Base-by-base conservation (phyloP, 75 land plant species). In the Pinus taeda region DNA sequence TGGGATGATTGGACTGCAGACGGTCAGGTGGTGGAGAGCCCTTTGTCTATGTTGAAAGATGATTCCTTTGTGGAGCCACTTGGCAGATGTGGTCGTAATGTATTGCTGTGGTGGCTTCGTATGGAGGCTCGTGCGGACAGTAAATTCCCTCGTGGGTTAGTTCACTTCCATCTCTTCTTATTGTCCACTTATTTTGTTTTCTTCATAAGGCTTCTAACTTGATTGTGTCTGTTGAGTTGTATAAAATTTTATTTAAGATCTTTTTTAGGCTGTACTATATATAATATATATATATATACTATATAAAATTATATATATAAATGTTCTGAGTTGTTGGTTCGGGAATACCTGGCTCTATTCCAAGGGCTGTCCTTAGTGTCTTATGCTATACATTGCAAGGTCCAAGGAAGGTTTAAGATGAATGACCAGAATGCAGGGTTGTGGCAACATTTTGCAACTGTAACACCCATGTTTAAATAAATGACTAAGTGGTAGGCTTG, bases 71-170 rank as follows among this genome's bases (percentile, higher is more conserved):
- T 94, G 14, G 93, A 94, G 82, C 90, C 95, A 18, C 87, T 96
- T 57, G 98, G 98, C 21, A 81, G 79, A 70, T 96, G 98, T 79
- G 98, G 98, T 58, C 88, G 90, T 57, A 85, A 90, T 78, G 88
- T 96, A 29, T 69, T 96, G 76, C 77, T 90, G 5, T 94, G 99
- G 99, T 90, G 98, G 97, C 81, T 91, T 3, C 88, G 99, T 1
- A 84, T 82, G 66, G 99, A 96, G 76, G 99, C 97, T 73, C 93
- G 98, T 45, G 79, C 89, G 12, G 99, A 96, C 73, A 94, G 98
- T 92, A 94, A 87, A 78, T 94, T 87, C 63, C 98, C 98, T 73
- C 69, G 85, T 6, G 81, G 95, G 99, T 94, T 39, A 88, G 87
- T 79, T 53, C 58, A 73, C 24, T 76, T 8, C n/a, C 30, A 26